phyloP scores from a whole-genome alignment of 1,139 yeast genomes.

The Zygosaccharomyces sapae region DNA sequence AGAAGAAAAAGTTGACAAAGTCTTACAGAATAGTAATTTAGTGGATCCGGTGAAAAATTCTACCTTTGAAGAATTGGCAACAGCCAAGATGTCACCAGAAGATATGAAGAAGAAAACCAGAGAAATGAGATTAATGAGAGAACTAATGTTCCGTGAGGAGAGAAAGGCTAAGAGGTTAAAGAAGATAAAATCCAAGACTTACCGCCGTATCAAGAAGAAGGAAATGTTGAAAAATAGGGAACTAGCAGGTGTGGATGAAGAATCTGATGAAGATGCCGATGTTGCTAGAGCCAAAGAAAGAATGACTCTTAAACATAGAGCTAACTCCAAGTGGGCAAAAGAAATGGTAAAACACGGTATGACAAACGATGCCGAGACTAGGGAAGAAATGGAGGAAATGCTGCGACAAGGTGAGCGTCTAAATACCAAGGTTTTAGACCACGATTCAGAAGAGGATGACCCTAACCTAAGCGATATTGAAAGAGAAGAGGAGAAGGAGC shows the following conservation, averaged over 20 bases:
- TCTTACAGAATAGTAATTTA: conserved; percentile 62
- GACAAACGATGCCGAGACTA: conserved; percentile 75
- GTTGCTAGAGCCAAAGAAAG: conserved; percentile 80
- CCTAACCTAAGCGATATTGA: conserved; percentile 58
- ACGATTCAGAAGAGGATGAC: conserved; percentile 45
- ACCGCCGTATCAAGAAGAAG: conserved; percentile 80
- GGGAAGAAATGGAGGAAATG: conserved; percentile 94
- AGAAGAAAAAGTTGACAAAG: conserved; percentile 59
- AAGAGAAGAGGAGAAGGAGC: conserved; percentile 39
- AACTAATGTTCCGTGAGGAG: conserved; percentile 93
- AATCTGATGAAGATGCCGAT: conserved; percentile 62
- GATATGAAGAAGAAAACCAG: conserved; percentile 74
- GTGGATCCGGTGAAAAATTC: conserved; percentile 72
- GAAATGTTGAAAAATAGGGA: conserved; percentile 69
- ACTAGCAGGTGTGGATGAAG: conserved; percentile 61
- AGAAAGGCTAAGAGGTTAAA: conserved; percentile 83
- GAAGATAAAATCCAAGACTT: conserved; percentile 89
- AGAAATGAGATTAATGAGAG: conserved; percentile 88
- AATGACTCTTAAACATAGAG: conserved; percentile 86
- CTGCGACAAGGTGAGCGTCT: conserved; percentile 78
- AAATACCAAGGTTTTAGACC: conserved; percentile 69
- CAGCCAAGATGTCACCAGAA: conserved; percentile 76
- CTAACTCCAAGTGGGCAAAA: conserved; percentile 86
- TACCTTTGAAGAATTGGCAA: conserved; percentile 80
- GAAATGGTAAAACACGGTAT: conserved; percentile 86